Evolutionary conservation across 2,329 filamentous ascomycete species (phyloP), one percentile per base, ranked within the genome.

Genomic region (Xylariaceae sp.): DNA sequence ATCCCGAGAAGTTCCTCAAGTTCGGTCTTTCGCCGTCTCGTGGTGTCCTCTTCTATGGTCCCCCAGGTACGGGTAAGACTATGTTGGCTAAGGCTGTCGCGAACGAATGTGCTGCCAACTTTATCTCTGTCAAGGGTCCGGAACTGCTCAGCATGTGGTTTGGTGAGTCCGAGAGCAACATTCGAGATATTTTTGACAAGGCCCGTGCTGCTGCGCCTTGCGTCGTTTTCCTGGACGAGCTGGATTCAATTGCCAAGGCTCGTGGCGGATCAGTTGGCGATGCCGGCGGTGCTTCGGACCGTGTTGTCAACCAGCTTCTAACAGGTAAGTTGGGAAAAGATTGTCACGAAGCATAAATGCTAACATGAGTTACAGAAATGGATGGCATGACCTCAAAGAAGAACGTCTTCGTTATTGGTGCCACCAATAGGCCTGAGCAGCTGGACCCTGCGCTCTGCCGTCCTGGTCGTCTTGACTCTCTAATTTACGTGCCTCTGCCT

Each of bases 341-440:
- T 7, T 42, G 6, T n/a, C n/a, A 24, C 20, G 20, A 13, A 48
- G 49, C 10, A 18, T 16, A 37, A 44, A 53, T 54, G 66, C 79
- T 85, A 75, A 84, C 66, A 37, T 40, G 24, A n/a, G 18, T 59
- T 36, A 42, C 42, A 89, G 91, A 97, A 85, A 97, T 97, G 93
- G 93, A 97, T 66, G 93, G 93, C 68, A 97, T 97, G 93, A 97
- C 93, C 39, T 97, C 93, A 32, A 99, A 99, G 90, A 99, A 99
- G 89, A 99, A 99, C 74, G 94, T 99, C 62, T 99, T 99, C 77
- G 94, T 99, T 63, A 99, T 99, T 67, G 94, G 94, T 74, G 94
- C 94, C 39, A 99, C 94, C 76, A 99, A 99, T 82, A 85, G 94
- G 80, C 94, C 94, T 36, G 94, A 99, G 81, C 94, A 97, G 81